Base-by-base conservation (phyloP, 2,329 filamentous ascomycete genomes). In the Aspergillus floridensis region DNA sequence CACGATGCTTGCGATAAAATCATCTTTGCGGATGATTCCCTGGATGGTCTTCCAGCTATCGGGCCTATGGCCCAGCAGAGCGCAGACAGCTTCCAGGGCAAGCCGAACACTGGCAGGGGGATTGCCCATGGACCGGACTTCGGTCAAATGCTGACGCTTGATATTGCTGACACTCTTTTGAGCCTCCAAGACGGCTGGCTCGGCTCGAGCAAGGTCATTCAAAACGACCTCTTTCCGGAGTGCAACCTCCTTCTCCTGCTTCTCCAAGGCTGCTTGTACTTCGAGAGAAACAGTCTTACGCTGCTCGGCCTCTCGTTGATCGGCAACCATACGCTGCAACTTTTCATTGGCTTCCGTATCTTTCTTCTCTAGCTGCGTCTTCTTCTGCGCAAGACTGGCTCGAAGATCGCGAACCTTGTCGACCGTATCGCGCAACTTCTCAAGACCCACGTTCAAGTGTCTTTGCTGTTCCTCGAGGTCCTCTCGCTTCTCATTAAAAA, bases 381-480 rank as follows among this genome's bases (percentile, higher is more conserved):
- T 96, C 84, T 99, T 99, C 77, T 96, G 88, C 1, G 93, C 93
- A 59, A 99, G 83, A 76, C 92, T 97, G 66, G 86, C 88, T 69
- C 93, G 88, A 60, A 99, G 83, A 75, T 98, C 93, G 62, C 91
- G 88, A 58, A 99, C 95, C 80, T 99, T 98, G 76, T 96, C 92
- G 22, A 98, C 93, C 2, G 95, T 99, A 77, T 98, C 95, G 67
- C 91, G 86, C 29, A 99, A 82, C 76, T 99, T 99, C 80, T 99
- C 95, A 2, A 99, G 85, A 82, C 95, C 96, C 58, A 98, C 93
- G 70, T 99, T 99, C 63, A 99, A 83, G 84, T 99, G 95, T 31
- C 95, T 90, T 74, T 99, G 95, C 76, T 99, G 95, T 74, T 99
- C 95, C 76, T 99, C 95, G 1, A 99, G 85, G 72, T 99, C 95